Percentiles rank a stretch among this genome's conserved stretches.
Evolutionary conservation across 345 rosid genomes (phyloP).

Genomic region (Barbarea vulgaris): DNA sequence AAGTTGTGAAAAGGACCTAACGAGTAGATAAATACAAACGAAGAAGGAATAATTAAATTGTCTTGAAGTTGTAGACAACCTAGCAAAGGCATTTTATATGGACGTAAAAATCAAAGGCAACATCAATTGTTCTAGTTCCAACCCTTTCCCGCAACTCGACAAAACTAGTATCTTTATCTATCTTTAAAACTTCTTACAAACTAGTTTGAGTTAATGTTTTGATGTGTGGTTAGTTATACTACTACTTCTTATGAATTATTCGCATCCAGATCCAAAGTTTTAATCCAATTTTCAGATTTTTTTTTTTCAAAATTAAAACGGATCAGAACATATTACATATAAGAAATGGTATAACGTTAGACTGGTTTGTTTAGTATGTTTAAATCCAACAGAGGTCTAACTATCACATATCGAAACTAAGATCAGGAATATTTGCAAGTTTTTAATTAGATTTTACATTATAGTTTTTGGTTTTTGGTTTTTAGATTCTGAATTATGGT

Average conservation of each 20-base stretch:
- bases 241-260: background rate
- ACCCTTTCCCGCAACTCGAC: background rate
- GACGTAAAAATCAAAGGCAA: slow-evolving; percentile 10
- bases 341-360: background rate
- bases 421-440: too few species aligned
- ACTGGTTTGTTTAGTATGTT: background rate
- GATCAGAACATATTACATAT: too few species aligned
- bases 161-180: background rate
- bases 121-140: background rate
- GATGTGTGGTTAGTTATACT: background rate
- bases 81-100: background rate
- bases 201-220: background rate
- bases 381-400: background rate
- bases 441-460: too few species aligned
- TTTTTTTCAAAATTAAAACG: too few species aligned
- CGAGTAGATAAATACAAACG: slow-evolving; percentile 15
- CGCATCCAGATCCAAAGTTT: too few species aligned
- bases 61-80: slow-evolving; percentile 11
- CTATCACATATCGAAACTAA: too few species aligned
- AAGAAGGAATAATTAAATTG: slow-evolving; percentile 10
- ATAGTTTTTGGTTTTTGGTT: too few species aligned
- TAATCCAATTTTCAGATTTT: too few species aligned
- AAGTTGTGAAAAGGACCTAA: slow-evolving; percentile 30
- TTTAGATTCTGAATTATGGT: too few species aligned
- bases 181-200: background rate